phyloP scores from a whole-genome alignment of 768 basidiomycete species.

The Tulasnella sp. region DNA sequence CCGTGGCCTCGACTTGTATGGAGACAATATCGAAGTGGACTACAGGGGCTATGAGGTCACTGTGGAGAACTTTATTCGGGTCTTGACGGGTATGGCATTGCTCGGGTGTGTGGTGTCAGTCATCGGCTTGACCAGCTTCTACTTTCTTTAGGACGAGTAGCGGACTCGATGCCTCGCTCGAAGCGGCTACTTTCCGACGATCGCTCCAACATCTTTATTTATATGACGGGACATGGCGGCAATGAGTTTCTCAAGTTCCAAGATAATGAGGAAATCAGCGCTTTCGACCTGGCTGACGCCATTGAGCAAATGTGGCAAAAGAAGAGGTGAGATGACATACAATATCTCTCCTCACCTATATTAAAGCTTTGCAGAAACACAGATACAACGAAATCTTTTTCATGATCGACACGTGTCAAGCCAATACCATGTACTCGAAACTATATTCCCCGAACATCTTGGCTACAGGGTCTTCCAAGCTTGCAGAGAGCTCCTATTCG shows the following conservation, averaged over 20 bases:
- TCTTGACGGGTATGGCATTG: slow-evolving; percentile 71
- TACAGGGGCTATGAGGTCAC: slow-evolving; percentile 98
- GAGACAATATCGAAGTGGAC: slow-evolving; percentile 96
- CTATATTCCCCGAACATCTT: slow-evolving; percentile 91
- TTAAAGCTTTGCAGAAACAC: neutral
- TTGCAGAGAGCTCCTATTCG: slow-evolving; percentile 91
- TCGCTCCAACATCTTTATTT: slow-evolving; percentile 89
- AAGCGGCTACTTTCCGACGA: slow-evolving; percentile 91
- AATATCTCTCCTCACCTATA: neutral
- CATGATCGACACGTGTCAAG: slow-evolving; percentile 98
- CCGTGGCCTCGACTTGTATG: slow-evolving; percentile 82
- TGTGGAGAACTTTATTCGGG: slow-evolving; percentile 90
- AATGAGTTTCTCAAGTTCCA: slow-evolving; percentile 99
- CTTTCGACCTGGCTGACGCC: slow-evolving; percentile 95
- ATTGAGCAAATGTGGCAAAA: slow-evolving; percentile 99
- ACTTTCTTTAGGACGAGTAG: slow-evolving; percentile 64
- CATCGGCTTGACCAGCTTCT: neutral
- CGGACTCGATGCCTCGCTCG: slow-evolving; percentile 78
- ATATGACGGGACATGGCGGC: slow-evolving; percentile 98
- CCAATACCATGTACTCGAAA: slow-evolving; percentile 90
- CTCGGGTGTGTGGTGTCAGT: slow-evolving; percentile 5
- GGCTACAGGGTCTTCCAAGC: slow-evolving; percentile 78
- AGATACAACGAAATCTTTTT: slow-evolving; percentile 95
- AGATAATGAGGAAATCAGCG: slow-evolving; percentile 96
- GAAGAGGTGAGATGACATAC: slow-evolving; percentile 55